Percentiles rank a stretch among this genome's conserved stretches.
phyloP scores from a whole-genome alignment of 306 rosid species.

The Trifolium pratense region DNA sequence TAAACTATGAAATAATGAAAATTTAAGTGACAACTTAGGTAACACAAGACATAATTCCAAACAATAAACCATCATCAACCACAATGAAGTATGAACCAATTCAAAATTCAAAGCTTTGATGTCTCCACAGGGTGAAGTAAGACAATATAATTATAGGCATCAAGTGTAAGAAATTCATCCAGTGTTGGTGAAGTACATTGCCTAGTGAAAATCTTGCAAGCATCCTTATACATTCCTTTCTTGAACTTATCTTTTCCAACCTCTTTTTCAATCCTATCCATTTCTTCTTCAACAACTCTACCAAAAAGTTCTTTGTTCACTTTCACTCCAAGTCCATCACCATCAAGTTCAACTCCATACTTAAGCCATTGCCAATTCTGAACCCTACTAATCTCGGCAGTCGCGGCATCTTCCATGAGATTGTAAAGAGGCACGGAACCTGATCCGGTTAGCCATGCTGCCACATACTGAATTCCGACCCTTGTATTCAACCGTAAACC shows the following conservation, averaged over 20 bases:
- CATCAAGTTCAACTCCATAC: slow-evolving; percentile 77
- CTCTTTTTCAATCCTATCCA: slow-evolving; percentile 76
- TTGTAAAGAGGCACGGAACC: slow-evolving; percentile 94
- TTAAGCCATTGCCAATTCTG: slow-evolving; percentile 98
- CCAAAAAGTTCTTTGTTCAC: slow-evolving; percentile 72
- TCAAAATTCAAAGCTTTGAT: slow-evolving; percentile 58
- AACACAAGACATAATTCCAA: slow-evolving; percentile 31
- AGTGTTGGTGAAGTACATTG: slow-evolving; percentile 77
- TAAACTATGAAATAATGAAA: slow-evolving; percentile 12
- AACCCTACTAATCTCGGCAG: slow-evolving; percentile 94
- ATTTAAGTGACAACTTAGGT: neutral
- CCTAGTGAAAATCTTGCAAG: slow-evolving; percentile 65
- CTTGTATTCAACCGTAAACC: slow-evolving; percentile 85
- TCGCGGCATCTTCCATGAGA: slow-evolving; percentile 98
- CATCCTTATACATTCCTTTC: slow-evolving; percentile 76
- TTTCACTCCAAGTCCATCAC: slow-evolving; percentile 74
- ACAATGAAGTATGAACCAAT: slow-evolving; percentile 17
- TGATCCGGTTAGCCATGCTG: slow-evolving; percentile 85
- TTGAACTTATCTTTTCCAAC: slow-evolving; percentile 76
- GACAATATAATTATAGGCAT: slow-evolving; percentile 72
- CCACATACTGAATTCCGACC: slow-evolving; percentile 90
- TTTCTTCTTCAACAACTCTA: slow-evolving; percentile 89
- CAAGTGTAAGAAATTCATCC: slow-evolving; percentile 84
- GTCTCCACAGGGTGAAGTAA: slow-evolving; percentile 57
- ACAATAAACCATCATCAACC: neutral